Percentiles rank a stretch among this genome's conserved stretches.
Evolutionary conservation across 371 early-diverging fungal species (phyloP).

Genomic region (Mucor piriformis): DNA sequence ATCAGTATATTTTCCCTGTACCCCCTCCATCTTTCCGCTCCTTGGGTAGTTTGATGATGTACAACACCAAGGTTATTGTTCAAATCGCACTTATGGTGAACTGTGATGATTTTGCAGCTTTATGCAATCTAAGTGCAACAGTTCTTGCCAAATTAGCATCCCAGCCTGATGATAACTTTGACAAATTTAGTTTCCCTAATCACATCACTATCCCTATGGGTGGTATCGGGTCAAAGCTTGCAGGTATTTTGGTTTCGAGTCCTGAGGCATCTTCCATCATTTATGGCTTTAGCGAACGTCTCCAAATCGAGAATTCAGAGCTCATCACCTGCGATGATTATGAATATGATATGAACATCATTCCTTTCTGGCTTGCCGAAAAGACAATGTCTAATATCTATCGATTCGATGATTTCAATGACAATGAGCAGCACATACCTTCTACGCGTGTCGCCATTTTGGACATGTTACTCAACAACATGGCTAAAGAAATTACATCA

Average conservation of each 20-base stretch:
- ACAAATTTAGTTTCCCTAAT: not conserved
- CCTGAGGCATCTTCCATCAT: conserved; percentile 65
- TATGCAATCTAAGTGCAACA: conserved; percentile 69
- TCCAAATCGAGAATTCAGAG: conserved; percentile 61
- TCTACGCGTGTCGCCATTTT: conserved; percentile 73
- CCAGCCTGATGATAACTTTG: conserved; percentile 13
- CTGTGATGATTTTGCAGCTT: conserved; percentile 53
- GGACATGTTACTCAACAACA: conserved; percentile 68
- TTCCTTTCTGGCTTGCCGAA: conserved; percentile 39
- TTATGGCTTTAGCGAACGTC: conserved; percentile 71
- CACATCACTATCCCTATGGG: conserved; percentile 33
- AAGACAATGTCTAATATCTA: conserved; percentile 21
- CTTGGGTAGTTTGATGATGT: conserved; percentile 77
- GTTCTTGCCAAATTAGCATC: conserved; percentile 66
- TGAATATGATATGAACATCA: conserved; percentile 36
- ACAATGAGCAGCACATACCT: conserved; percentile 9
- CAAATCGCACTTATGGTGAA: conserved; percentile 72
- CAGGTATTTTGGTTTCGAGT: conserved; percentile 66
- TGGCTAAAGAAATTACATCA: conserved; percentile 34
- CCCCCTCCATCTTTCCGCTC: conserved; percentile 55
- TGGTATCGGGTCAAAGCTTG: conserved; percentile 67
- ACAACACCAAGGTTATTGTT: conserved; percentile 66
- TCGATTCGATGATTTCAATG: conserved; percentile 5
- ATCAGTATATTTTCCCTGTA: conserved; percentile 19
- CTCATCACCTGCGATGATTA: conserved; percentile 36